Conservation (phyloP, 345 rosid genomes). For the Aquilaria malaccensis region DNA sequence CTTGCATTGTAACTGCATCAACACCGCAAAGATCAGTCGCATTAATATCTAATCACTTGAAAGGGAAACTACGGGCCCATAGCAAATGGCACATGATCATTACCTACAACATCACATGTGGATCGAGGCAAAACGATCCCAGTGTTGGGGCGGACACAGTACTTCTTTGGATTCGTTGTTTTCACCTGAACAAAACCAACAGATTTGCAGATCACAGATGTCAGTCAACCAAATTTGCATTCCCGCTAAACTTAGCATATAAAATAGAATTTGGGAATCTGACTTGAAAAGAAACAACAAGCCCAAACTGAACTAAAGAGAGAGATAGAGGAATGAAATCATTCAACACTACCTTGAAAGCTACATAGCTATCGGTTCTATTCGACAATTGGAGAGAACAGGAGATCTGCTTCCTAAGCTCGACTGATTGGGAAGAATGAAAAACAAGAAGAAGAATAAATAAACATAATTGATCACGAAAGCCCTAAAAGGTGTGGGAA, state of each 20-base stretch:
- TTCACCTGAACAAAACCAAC: slow-evolving; percentile 48
- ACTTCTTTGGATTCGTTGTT: slow-evolving; percentile 79
- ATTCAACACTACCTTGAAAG: slow-evolving; percentile 54
- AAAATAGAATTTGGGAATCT: too few relatives aligned
- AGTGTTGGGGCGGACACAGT: slow-evolving; percentile 75
- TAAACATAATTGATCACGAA: slow-evolving; percentile 14
- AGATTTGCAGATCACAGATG: neutral
- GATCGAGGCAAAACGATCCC: slow-evolving; percentile 70
- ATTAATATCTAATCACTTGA: neutral
- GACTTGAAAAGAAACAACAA: neutral
- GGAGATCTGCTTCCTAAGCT: slow-evolving; percentile 86
- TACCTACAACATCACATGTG: slow-evolving; percentile 60
- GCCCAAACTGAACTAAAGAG: neutral
- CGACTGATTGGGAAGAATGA: slow-evolving; percentile 37
- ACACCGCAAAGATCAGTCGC: neutral
- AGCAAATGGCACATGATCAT: slow-evolving; percentile 3
- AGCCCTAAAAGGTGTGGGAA: neutral
- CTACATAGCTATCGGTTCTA: slow-evolving; percentile 56
- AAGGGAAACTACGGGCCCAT: neutral
- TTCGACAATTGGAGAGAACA: slow-evolving; percentile 68
- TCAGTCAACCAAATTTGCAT: neutral
- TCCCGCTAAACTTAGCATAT: too few relatives aligned
- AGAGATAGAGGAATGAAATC: neutral
- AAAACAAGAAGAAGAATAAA: slow-evolving; percentile 2
- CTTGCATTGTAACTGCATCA: slow-evolving; percentile 76